phyloP scores from a whole-genome alignment of 1,284 basidiomycete genomes.

The Ganoderma leucocontextum region DNA sequence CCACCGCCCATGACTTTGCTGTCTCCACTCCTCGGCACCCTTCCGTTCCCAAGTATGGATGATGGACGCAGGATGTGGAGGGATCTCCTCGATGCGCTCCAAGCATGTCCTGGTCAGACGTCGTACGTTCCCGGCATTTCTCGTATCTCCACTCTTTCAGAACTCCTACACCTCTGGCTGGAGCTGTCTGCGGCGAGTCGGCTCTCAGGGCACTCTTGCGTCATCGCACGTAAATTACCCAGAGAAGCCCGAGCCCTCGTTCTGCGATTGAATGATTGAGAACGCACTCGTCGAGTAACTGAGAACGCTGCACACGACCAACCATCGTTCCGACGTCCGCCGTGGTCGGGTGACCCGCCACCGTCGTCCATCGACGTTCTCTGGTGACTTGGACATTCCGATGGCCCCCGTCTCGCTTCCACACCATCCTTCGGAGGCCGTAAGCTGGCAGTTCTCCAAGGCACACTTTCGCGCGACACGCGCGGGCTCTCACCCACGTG shows the following conservation, averaged over 20 bases:
- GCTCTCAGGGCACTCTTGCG: neutral
- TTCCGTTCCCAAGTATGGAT: neutral
- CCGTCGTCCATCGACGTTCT: neutral
- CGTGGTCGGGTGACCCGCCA: neutral
- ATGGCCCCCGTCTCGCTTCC: neutral
- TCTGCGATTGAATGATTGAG: slow-evolving; percentile 5
- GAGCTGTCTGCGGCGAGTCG: neutral
- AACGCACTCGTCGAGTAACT: neutral
- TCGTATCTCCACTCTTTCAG: neutral
- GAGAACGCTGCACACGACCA: neutral
- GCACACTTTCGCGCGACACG: slow-evolving; percentile 1
- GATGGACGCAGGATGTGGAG: neutral
- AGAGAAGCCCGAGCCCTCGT: neutral
- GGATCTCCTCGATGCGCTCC: neutral
- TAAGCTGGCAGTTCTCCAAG: neutral
- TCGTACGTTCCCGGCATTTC: neutral
- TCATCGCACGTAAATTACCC: neutral
- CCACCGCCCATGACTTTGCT: neutral
- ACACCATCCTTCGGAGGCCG: slow-evolving; percentile 4
- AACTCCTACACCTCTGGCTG: neutral
- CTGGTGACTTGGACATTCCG: neutral
- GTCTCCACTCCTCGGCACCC: neutral
- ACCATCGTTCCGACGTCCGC: neutral
- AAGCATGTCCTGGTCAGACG: neutral
- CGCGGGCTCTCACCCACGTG: neutral